These are phyloP conservation scores for Mucor plumbeus DNA, from an alignment of 371 early-diverging fungal genomes.

Conservation along the genomic window DNA sequence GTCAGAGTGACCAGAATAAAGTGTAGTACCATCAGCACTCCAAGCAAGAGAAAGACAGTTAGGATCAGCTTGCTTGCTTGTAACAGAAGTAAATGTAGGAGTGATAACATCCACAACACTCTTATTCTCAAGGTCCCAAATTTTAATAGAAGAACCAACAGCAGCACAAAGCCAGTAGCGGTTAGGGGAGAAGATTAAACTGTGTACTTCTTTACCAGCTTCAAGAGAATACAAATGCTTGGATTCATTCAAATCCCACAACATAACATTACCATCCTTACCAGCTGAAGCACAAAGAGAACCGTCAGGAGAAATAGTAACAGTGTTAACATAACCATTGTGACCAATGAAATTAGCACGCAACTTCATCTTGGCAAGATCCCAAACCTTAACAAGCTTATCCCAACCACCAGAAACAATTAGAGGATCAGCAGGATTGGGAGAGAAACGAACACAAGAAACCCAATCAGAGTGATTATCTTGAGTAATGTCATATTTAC, in stretches of 20 bases:
- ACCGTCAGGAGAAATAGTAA: constrained; percentile 99
- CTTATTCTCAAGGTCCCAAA: constrained; percentile 99
- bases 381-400: constrained; percentile 99
- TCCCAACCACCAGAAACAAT: constrained; percentile 99
- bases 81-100: constrained; percentile 84
- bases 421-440: constrained; percentile 96
- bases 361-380: constrained; percentile 96
- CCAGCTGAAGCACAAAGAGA: constrained; percentile 99
- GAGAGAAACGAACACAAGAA: constrained; percentile 98
- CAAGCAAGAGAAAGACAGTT: constrained; percentile 95
- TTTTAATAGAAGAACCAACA: constrained; percentile 94
- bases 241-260: constrained; percentile 99
- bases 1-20: constrained; percentile 99
- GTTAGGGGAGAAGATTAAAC: constrained; percentile 98
- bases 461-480: constrained; percentile 98
- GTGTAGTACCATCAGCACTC: constrained; percentile 97
- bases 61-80: constrained; percentile 75
- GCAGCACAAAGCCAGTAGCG: constrained; percentile 99
- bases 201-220: constrained; percentile 94
- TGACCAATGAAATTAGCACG: constrained; percentile 99
- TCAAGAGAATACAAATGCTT: constrained; percentile 99
- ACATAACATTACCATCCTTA: constrained; percentile 98
- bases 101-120: constrained; percentile 93
- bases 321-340: constrained; percentile 96
- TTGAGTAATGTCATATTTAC: constrained; percentile 94